A percentile compares a stretch with the other conserved stretches of the same genome.
Conservation (phyloP, 2,329 filamentous ascomycete species). For the Graphilbum fragrans region DNA sequence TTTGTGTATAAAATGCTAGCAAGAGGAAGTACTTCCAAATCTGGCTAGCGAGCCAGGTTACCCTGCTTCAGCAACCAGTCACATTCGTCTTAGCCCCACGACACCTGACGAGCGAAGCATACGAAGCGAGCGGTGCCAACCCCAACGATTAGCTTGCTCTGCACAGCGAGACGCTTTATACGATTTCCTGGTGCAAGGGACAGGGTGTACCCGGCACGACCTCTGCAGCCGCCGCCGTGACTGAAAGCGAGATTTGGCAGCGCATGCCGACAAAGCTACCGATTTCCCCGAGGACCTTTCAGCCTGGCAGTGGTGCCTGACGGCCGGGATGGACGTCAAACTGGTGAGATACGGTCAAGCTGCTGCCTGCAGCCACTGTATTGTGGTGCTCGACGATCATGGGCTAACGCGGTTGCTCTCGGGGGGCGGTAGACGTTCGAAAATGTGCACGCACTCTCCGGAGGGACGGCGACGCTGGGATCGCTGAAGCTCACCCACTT, state of each 20-base stretch:
- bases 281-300: background rate
- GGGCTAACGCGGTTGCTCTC: background rate
- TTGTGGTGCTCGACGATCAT: background rate
- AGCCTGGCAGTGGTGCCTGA: background rate
- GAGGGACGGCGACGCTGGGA: slow-evolving; percentile 43
- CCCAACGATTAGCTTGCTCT: too few species aligned
- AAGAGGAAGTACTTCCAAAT: background rate
- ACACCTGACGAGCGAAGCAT: too few species aligned
- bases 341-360: background rate
- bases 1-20: too few species aligned
- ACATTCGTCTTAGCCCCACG: too few species aligned
- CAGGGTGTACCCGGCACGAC: too few species aligned
- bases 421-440: slow-evolving; percentile 38
- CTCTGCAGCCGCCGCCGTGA: background rate
- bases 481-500: slow-evolving; percentile 50
- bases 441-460: slow-evolving; percentile 47
- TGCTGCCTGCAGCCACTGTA: background rate
- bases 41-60: background rate
- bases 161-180: too few species aligned
- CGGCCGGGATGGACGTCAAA: background rate
- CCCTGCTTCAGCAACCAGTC: background rate
- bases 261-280: background rate
- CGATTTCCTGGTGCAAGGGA: too few species aligned
- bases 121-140: too few species aligned
- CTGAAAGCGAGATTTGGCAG: background rate